These are phyloP conservation scores for Glaciozyma martinii DNA, from an alignment of 768 basidiomycete species.

Conservation along the genomic window DNA sequence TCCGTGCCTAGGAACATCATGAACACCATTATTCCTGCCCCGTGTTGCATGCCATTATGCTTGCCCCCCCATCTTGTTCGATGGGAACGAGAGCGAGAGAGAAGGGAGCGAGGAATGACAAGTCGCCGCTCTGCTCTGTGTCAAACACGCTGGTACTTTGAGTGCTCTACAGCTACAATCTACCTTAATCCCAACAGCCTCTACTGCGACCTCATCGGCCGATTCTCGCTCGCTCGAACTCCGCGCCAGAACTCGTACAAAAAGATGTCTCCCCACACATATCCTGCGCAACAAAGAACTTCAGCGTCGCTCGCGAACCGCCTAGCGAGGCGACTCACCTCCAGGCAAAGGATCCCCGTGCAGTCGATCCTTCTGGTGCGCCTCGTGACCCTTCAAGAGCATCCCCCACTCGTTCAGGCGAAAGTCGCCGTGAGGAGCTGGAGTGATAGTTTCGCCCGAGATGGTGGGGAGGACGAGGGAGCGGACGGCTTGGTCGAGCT, in stretches of 20 bases:
- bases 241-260: conserved; percentile 25
- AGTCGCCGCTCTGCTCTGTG: no score
- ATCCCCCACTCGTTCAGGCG: conserved; percentile 30
- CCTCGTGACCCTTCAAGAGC: conserved; percentile 30
- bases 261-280: conserved; percentile 31
- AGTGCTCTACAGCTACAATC: no score
- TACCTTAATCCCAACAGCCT: no score
- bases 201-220: background rate
- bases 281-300: background rate
- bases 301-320: background rate
- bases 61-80: no score
- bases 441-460: background rate
- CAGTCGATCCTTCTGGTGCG: conserved; percentile 32
- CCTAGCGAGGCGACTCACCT: conserved; percentile 6
- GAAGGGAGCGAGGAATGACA: no score
- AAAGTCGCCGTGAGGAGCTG: conserved; percentile 23
- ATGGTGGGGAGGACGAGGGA: conserved; percentile 26
- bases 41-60: no score
- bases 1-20: no score
- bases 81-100: no score
- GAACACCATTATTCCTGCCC: no score
- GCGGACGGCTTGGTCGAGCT: conserved; percentile 30
- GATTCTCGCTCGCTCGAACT: background rate
- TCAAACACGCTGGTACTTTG: no score
- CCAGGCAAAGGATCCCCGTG: conserved; percentile 32